Evolutionary conservation across 306 rosid genomes (phyloP).

Genomic region (Urtica urens): DNA sequence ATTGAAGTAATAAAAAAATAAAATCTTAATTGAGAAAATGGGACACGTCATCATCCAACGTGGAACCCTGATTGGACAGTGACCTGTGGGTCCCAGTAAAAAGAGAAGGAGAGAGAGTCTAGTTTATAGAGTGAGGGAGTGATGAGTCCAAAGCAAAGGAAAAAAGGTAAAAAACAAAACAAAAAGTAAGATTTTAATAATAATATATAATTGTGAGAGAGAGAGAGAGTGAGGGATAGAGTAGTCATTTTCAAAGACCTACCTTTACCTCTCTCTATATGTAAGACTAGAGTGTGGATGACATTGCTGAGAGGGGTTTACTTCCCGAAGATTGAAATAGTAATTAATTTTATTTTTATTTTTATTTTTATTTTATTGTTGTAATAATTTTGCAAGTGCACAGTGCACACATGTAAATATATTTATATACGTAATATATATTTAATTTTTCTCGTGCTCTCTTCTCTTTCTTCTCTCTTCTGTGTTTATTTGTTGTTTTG

Average conservation of each 20-base stretch:
- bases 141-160: slow-evolving; percentile 8
- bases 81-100: slow-evolving; percentile 7
- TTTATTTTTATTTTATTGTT: not conserved
- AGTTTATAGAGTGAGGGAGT: not conserved
- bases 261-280: slow-evolving; percentile 13
- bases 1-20: not conserved
- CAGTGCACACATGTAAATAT: no score
- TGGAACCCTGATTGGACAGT: slow-evolving; percentile 2
- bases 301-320: slow-evolving; percentile 14
- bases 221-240: slow-evolving; percentile 23
- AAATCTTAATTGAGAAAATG: not conserved
- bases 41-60: slow-evolving; percentile 4
- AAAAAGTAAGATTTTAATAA: not conserved
- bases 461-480: no score
- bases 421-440: slow-evolving; percentile 4
- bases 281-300: slow-evolving; percentile 18
- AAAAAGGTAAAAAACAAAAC: not conserved
- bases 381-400: not conserved
- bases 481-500: not conserved
- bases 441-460: not conserved
- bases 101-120: no score
- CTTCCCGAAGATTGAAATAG: slow-evolving; percentile 4
- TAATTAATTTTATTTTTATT: not conserved
- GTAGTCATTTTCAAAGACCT: slow-evolving; percentile 43
- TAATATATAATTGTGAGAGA: not conserved